Conservation (phyloP, 306 rosid species). For the Senna siamea region DNA sequence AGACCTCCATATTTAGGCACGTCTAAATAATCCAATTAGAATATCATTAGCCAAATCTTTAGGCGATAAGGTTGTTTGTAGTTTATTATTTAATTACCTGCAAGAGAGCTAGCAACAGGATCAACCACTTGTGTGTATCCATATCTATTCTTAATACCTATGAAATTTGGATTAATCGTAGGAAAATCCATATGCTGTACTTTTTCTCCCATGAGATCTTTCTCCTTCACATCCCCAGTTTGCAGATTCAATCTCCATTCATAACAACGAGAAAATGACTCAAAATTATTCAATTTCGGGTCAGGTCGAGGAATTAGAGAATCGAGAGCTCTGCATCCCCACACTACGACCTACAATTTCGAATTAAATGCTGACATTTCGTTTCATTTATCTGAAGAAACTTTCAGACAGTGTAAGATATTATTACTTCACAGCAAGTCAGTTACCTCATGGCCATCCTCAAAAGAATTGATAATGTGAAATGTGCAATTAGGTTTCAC, state of each 20-base stretch:
- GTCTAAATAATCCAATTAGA: conserved; percentile 22
- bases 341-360: conserved; percentile 47
- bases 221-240: conserved; percentile 45
- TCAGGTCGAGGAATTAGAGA: conserved; percentile 49
- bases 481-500: conserved; percentile 57
- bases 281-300: conserved; percentile 28
- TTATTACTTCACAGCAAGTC: not conserved
- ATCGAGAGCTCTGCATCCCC: conserved; percentile 61
- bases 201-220: conserved; percentile 29
- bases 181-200: conserved; percentile 51
- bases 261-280: conserved; percentile 44
- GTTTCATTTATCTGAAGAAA: not conserved
- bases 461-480: conserved; percentile 57
- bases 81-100: conserved; percentile 23
- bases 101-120: conserved; percentile 31
- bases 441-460: conserved; percentile 53
- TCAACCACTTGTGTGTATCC: conserved; percentile 56
- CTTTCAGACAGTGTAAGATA: not conserved
- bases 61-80: not conserved
- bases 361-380: not conserved
- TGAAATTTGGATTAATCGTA: conserved; percentile 40
- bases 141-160: conserved; percentile 44
- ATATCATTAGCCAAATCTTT: not conserved
- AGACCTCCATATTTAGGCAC: conserved; percentile 50
- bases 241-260: conserved; percentile 60